Evolutionary conservation across 2,329 filamentous ascomycete genomes (phyloP), one percentile per base, ranked within the genome.

Genomic region (Botryotinia narcissicola): DNA sequence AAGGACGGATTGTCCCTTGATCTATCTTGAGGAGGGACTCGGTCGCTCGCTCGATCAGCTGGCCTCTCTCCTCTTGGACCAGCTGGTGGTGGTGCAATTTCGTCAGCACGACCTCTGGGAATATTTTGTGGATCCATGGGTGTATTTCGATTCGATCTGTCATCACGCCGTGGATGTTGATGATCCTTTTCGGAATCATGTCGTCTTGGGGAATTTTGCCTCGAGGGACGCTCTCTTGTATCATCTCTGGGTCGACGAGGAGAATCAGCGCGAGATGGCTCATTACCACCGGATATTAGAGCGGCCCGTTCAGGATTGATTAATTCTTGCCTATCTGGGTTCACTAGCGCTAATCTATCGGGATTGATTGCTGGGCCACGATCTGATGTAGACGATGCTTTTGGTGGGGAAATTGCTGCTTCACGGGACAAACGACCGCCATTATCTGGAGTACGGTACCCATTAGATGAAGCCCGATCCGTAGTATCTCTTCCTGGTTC

Each of bases 121-220:
- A 73, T 70, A 57, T 72, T 74, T 51, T 78, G 73, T 10, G 61
- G 44, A 60, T 80, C 79, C 29, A 69, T 12, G 46, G 75, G 64
- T 6, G 68, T 67, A 63, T 74, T 76, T 44, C 80, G 78, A 70
- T 40, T 67, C 25, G 75, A 62, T 29, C 78, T 74, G 46, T 82
- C 80, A 74, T 81, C 79, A 35, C 79, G 77, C 73, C 80, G 78
- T 22, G 71, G 48, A 12, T 81, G 80, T 29, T 54, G 51, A 61
- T 76, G 73, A 22, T 87, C 84, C 25, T 80, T 82, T 74, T 80
- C 81, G 35, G 81, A 78, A 35, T 84, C 83, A 71, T 79, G 75
- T 75, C 84, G 82, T 76, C 87, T 84, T 7, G 89, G 87, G 12
- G 89, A 91, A 71, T 85, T 84, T 4, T 82, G 81, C 35, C 83